Evolutionary conservation across 73 alveolate genomes (phyloP).

Genomic region (Paramecium octaurelia): DNA sequence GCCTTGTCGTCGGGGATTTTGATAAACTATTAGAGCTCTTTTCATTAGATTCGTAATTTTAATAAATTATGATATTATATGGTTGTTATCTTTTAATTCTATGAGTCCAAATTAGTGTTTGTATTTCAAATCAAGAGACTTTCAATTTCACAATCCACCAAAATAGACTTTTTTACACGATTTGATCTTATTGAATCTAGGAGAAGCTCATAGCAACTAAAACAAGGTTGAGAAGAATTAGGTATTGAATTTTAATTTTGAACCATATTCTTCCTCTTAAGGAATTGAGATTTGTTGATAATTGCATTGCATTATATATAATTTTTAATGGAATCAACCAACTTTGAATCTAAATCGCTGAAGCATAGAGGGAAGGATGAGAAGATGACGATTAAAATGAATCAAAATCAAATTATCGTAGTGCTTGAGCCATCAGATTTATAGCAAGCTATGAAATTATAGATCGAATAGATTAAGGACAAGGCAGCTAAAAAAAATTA

Average conservation of each 20-base stretch:
- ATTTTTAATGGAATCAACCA: background rate
- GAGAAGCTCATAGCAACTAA: background rate
- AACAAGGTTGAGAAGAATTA: background rate
- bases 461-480: background rate
- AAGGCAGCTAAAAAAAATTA: constrained; percentile 22
- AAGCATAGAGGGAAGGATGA: background rate
- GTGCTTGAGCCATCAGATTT: constrained; percentile 23
- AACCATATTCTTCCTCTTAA: background rate
- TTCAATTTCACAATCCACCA: no score
- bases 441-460: background rate
- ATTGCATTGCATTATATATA: background rate
- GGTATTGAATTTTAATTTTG: background rate
- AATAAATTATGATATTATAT: no score
- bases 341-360: background rate
- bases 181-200: no score
- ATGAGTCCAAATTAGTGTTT: no score
- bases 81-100: no score
- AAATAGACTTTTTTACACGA: no score
- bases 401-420: background rate
- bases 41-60: no score
- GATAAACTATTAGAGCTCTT: no score
- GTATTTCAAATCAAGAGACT: no score
- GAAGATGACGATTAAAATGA: background rate
- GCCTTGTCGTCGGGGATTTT: no score
- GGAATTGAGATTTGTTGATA: background rate